These are phyloP conservation scores for Mycena filopes DNA, from an alignment of 768 basidiomycete genomes.

Conservation along the genomic window DNA sequence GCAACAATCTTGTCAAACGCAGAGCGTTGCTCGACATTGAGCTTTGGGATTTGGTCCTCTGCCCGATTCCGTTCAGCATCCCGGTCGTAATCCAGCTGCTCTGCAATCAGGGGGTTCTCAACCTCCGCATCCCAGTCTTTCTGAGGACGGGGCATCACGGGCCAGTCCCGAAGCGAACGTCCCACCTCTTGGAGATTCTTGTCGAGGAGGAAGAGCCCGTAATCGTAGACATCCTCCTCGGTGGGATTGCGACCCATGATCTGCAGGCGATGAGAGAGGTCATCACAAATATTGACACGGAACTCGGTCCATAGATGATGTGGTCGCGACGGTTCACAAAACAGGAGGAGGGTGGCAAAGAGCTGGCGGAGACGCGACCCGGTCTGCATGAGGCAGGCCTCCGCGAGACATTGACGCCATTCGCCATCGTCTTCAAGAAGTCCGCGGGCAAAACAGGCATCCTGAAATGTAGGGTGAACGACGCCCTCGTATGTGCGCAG, in stretches of 20 bases:
- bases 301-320: slow-evolving; percentile 48
- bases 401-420: slow-evolving; percentile 53
- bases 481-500: slow-evolving; percentile 40
- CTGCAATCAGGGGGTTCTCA: slow-evolving; percentile 34
- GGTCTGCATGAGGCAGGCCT: slow-evolving; percentile 51
- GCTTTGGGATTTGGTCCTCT: slow-evolving; percentile 11
- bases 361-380: slow-evolving; percentile 47
- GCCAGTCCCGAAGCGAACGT: slow-evolving; percentile 36
- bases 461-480: slow-evolving; percentile 45
- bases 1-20: slow-evolving; percentile 43
- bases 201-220: slow-evolving; percentile 54
- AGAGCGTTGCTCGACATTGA: slow-evolving; percentile 46
- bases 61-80: slow-evolving; percentile 25
- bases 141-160: slow-evolving; percentile 23
- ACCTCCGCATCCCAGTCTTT: slow-evolving; percentile 32
- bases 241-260: slow-evolving; percentile 30
- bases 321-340: slow-evolving; percentile 48
- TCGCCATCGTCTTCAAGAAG: slow-evolving; percentile 61
- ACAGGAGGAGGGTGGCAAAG: slow-evolving; percentile 52
- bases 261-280: slow-evolving; percentile 42
- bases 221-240: slow-evolving; percentile 48
- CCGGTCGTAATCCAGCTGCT: slow-evolving; percentile 23
- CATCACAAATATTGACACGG: slow-evolving; percentile 51
- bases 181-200: slow-evolving; percentile 37
- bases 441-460: slow-evolving; percentile 53